A percentile compares a stretch with the other conserved stretches of the same genome.
These are phyloP conservation scores for Marasmius fiardii DNA, from an alignment of 1,284 basidiomycete genomes.

Conservation along the genomic window DNA sequence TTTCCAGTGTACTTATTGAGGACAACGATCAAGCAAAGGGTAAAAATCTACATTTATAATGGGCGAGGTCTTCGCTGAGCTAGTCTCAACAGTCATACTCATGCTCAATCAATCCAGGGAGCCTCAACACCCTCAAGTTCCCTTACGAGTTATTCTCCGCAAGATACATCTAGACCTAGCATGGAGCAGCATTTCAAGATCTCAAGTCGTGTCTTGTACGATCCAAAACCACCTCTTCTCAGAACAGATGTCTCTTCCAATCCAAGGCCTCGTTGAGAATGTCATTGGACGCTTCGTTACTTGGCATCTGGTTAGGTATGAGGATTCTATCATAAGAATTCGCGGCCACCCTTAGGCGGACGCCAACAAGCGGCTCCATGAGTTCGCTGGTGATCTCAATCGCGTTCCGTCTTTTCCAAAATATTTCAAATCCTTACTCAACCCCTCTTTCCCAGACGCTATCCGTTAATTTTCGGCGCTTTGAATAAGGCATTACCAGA, in stretches of 20 bases:
- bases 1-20: slow-evolving; percentile 47
- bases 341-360: no score
- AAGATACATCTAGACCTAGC: slow-evolving; percentile 47
- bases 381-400: no score
- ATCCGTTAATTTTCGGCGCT: slow-evolving; percentile 70
- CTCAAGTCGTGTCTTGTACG: background rate
- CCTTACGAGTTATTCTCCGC: slow-evolving; percentile 36
- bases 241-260: slow-evolving; percentile 44
- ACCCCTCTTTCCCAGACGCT: slow-evolving; percentile 50
- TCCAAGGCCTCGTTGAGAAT: slow-evolving; percentile 47
- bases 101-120: slow-evolving; percentile 38
- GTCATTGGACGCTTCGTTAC: slow-evolving; percentile 51
- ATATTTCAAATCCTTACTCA: slow-evolving; percentile 13
- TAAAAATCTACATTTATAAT: slow-evolving; percentile 20
- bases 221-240: slow-evolving; percentile 40
- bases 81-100: slow-evolving; percentile 37
- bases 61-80: background rate
- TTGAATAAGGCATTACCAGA: slow-evolving; percentile 48
- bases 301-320: slow-evolving; percentile 58
- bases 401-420: background rate
- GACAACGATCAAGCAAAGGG: slow-evolving; percentile 43
- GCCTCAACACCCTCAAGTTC: slow-evolving; percentile 24
- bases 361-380: no score
- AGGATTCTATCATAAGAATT: slow-evolving; percentile 8
- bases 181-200: slow-evolving; percentile 13